Base-by-base conservation (phyloP, 805 yeast species). In the Diddensiella caesifluorescens region DNA sequence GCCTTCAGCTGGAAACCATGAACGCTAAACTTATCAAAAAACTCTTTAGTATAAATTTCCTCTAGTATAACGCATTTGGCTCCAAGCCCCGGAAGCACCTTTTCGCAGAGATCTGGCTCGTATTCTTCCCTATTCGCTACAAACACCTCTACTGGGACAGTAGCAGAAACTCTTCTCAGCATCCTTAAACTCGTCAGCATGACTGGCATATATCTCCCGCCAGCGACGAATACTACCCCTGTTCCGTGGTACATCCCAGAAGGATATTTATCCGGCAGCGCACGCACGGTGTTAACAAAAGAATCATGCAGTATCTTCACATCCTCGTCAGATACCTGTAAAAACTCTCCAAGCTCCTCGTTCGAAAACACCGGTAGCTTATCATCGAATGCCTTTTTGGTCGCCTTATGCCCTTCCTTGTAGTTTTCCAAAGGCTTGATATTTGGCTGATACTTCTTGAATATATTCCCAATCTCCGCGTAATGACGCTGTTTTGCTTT, bases 141-240 rank as follows among this genome's bases (percentile, higher is more conserved):
- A 50, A 85, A 72, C 6, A 88, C 83, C 66, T 88, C 96, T 16
- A 88, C 77, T 0, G 96, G 95, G 27, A 82, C 61, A 10, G 69
- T 70, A 2, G 83, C 77, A 2, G 90, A 87, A 5, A 73, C 65
- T 29, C 77, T 74, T 54, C 95, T 67, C 38, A 87, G 61, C 47
- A 80, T 71, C 52, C 74, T 74, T 41, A 86, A 72, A 6, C 85
- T 76, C 19, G 83, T 64, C 29, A 83, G 63, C 3, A 86, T 76
- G 52, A 81, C 69, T 73, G 90, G 80, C 47, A 83, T 77, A 61
- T 77, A 83, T 51, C 74, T 74, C 2, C 89, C 92, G 32, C 95
- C 95, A 26, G 90, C 94, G 22, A 84, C 88, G 53, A 70, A 78
- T 21, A 75, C 90, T 15, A 78, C 69, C 6, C 80, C 85, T 29